Evolutionary conservation across 805 yeast genomes (phyloP).

Genomic region (Wickerhamiella hasegawae): DNA sequence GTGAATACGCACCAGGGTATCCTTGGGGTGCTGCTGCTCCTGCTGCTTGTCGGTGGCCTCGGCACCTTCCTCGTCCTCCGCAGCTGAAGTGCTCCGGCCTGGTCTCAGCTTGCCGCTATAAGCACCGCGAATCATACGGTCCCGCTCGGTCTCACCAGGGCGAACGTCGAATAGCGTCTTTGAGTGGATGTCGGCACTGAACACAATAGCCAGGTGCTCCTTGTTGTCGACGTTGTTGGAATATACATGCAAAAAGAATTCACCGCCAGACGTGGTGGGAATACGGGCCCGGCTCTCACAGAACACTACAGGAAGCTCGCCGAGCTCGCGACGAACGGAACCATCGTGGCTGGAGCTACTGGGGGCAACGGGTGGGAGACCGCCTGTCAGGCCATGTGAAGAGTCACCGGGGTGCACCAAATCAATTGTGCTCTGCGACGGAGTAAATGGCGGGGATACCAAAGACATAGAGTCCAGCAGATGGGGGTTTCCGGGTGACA

Average conservation of each 20-base stretch:
- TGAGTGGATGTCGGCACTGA: constrained; percentile 83
- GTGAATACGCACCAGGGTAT: constrained; percentile 67
- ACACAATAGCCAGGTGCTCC: constrained; percentile 93
- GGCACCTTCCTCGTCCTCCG: constrained; percentile 1
- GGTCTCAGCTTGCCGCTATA: constrained; percentile 82
- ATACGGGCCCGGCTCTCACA: constrained; percentile 92
- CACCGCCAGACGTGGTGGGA: constrained; percentile 92
- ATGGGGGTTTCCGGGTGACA: too few species aligned
- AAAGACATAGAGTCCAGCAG: too few species aligned
- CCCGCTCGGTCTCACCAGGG: constrained; percentile 67
- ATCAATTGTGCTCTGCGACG: constrained; percentile 5
- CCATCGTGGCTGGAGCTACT: background rate
- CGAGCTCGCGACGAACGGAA: constrained; percentile 7
- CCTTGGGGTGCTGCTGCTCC: constrained; percentile 5
- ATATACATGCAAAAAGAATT: constrained; percentile 80
- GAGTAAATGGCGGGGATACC: constrained; percentile 23
- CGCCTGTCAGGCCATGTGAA: background rate
- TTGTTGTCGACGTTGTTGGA: constrained; percentile 73
- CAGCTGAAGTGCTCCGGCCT: constrained; percentile 34
- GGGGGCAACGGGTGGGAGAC: background rate
- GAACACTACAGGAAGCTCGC: constrained; percentile 50
- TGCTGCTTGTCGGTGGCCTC: constrained; percentile 3
- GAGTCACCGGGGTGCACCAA: background rate
- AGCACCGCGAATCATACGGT: constrained; percentile 97
- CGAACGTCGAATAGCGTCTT: constrained; percentile 47